Conservation (phyloP, 352 stramenopile species). For the Pythium chondricola region DNA sequence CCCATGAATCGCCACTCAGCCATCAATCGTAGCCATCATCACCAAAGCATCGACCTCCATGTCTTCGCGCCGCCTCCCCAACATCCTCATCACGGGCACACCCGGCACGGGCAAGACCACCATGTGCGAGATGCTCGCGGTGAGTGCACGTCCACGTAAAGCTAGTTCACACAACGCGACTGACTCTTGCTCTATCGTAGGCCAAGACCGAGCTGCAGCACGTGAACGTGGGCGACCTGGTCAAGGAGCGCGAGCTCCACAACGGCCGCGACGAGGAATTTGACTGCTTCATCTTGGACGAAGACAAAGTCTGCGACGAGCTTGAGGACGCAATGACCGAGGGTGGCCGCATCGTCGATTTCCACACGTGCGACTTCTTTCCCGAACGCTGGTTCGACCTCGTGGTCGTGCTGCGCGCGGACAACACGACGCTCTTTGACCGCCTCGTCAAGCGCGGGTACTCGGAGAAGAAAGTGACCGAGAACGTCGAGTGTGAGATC, state of each 20-base stretch:
- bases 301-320: conserved; percentile 96
- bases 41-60: too few relatives aligned
- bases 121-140: conserved; percentile 89
- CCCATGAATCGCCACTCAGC: too few relatives aligned
- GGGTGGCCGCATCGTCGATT: conserved; percentile 92
- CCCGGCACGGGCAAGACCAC: conserved; percentile 94
- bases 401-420: conserved; percentile 86
- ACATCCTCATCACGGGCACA: conserved; percentile 97
- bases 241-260: conserved; percentile 77
- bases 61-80: conserved; percentile 58
- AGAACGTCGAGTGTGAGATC: conserved; percentile 98
- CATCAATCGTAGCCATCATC: too few relatives aligned
- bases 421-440: conserved; percentile 92
- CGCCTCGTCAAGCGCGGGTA: conserved; percentile 88
- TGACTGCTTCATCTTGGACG: conserved; percentile 95
- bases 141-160: conserved; percentile 18
- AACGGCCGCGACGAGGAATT: conserved; percentile 90
- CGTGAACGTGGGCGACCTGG: conserved; percentile 94
- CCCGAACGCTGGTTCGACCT: conserved; percentile 97
- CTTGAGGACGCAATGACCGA: conserved; percentile 91
- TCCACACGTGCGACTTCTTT: conserved; percentile 98
- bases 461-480: conserved; percentile 91
- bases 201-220: conserved; percentile 77
- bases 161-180: conserved; percentile 5
- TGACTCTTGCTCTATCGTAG: conserved; percentile 9